phyloP scores from a whole-genome alignment of 1,284 basidiomycete species.

The Sanghuangporus sanghuang region DNA sequence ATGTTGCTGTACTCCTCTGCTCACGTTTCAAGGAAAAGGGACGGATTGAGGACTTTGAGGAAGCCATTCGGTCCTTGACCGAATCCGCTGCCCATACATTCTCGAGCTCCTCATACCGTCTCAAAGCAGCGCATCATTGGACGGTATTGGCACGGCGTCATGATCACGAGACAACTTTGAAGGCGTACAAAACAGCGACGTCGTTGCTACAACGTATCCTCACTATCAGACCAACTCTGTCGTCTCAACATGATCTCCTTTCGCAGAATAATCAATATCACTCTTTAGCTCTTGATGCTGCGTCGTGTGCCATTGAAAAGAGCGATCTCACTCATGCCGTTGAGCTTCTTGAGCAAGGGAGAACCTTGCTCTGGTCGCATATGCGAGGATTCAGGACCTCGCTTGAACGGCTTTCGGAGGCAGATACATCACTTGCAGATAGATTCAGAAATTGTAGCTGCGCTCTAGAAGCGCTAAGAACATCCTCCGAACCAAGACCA shows the following conservation, averaged over 20 bases:
- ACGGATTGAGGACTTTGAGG: too few relatives aligned
- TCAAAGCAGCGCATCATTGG: background rate
- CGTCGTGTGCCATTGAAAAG: background rate
- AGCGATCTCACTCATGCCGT: background rate
- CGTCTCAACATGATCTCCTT: background rate
- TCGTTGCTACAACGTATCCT: background rate
- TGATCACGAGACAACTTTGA: background rate
- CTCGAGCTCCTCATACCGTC: background rate
- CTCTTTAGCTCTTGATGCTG: background rate
- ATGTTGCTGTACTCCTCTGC: too few relatives aligned
- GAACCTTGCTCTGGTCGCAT: background rate
- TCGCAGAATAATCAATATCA: background rate
- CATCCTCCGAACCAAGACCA: background rate
- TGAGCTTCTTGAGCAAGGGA: constrained; percentile 9
- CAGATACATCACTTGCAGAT: background rate
- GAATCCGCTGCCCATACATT: background rate
- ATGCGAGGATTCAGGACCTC: background rate
- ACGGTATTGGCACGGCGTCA: background rate
- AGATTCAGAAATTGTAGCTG: background rate
- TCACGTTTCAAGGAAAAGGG: too few relatives aligned
- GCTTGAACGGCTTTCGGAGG: background rate
- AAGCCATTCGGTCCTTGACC: background rate
- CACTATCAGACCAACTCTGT: background rate
- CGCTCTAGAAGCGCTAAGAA: background rate
- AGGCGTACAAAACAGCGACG: background rate